Evolutionary conservation across 176 grass and related monocot genomes (phyloP), one percentile per base, ranked within the genome.

Genomic region (Hsuehochloa calcarea): DNA sequence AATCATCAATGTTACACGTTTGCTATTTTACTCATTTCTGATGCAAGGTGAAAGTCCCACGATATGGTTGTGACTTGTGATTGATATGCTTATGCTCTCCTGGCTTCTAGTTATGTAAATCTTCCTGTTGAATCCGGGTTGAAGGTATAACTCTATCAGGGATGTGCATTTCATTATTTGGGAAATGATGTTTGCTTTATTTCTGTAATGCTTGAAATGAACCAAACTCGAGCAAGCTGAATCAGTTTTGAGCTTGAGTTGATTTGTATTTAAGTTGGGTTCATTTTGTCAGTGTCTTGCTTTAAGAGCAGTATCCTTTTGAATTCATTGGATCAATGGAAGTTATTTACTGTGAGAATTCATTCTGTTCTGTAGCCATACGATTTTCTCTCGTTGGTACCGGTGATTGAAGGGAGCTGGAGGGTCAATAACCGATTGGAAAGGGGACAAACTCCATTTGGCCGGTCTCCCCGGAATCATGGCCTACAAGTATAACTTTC

Each of bases 1-100:
- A 58, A 31, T 31, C 0, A 5, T 67, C 40, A 41, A 47, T 20
- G 23, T 67, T 82, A 77, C 77, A 70, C 19, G 54, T 54, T 78
- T 79, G 39, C 73, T 72, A 29, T 84, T 68, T 68, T 49, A 17
- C 20, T 51, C 14, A 12, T 82, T 80, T 91, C 9, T 84, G 10
- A 65, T 92, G 45, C 86, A 58, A 98, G 93, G 91, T 95, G 44
- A 98, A 98, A 90, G 96, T 95, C 39, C 96, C 91, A 87, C 74
- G 95, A 13, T 98, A 98, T 85, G 96, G 96, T 43, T 98, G 96
- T 69, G 96, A 98, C 93, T 43, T 98, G 96, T 69, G 96, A 98
- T 95, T 98, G 96, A 54, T 98, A 98, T 63, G 93, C 96, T 68
- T 98, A 98, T 79, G 93, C 96, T 80, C 91, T 98, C 72, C 87